Percentiles rank a stretch among this genome's conserved stretches.
These are phyloP conservation scores for Ceratobasidium theobromae DNA, from an alignment of 1,284 basidiomycete species.

Conservation along the genomic window DNA sequence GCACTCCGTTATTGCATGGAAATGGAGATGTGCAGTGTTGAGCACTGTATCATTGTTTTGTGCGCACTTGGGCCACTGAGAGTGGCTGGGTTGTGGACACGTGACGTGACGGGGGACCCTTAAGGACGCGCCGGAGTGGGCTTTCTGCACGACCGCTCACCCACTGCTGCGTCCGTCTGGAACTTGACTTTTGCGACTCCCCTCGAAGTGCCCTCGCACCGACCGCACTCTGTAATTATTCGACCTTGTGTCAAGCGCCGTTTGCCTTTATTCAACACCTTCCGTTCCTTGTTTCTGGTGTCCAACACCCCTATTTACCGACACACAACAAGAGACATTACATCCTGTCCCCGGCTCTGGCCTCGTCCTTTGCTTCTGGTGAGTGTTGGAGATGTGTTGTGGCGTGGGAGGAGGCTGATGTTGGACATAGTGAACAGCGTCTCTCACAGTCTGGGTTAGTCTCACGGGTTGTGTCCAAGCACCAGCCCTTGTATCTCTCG, in stretches of 20 bases:
- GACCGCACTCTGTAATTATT: conserved; percentile 2
- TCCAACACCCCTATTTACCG: conserved; percentile 23
- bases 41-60: too few relatives aligned
- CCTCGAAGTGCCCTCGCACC: conserved; percentile 2
- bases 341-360: neutral
- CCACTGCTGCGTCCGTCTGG: conserved; percentile 31
- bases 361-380: neutral
- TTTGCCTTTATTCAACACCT: conserved; percentile 21
- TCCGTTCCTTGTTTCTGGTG: conserved; percentile 30
- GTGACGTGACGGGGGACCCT: conserved; percentile 15
- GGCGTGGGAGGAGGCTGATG: neutral
- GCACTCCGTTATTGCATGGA: too few relatives aligned
- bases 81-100: conserved; percentile 6
- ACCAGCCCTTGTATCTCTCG: conserved; percentile 3
- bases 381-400: neutral
- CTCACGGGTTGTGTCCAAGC: neutral
- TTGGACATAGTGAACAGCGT: conserved; percentile 18
- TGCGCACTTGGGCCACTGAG: neutral
- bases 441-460: conserved; percentile 5
- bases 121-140: conserved; percentile 26
- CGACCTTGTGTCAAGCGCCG: neutral
- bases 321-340: conserved; percentile 18
- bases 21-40: too few relatives aligned
- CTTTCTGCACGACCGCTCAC: conserved; percentile 29
- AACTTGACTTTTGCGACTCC: conserved; percentile 8